Base-by-base conservation (phyloP, 495 filamentous ascomycete species). In the Penicillium riverlandense region DNA sequence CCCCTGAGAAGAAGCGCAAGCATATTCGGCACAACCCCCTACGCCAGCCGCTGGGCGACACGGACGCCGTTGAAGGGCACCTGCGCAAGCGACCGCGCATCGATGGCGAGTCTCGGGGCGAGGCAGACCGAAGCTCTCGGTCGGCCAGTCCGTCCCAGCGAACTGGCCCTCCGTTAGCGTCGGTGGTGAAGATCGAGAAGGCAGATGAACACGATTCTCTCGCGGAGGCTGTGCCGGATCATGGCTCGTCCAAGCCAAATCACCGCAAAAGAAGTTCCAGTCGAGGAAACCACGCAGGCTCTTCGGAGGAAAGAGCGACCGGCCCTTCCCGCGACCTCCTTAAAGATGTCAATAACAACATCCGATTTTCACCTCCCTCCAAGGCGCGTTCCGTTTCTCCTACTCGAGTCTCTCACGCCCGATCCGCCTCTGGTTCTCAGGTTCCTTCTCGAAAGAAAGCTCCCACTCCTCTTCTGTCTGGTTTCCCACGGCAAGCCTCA, bases 1-100 rank as follows among this genome's bases (percentile, higher is more conserved):
- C 82, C 15, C 79, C 80, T 1, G 79, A 82, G 43, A 86, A 85
- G 59, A 74, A 75, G 47, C 75, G 77, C 29, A 87, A 86, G 62
- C 60, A 63, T 40, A 82, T 88, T 56, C 82, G 84, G 52, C 78
- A 85, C 60, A 82, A 85, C 56, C 60, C 65, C 37, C 56, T 59
- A 55, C 67, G 61, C 42, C 65, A 44, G 11, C 40, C 42, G 13
- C 31, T 47, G 7, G 50, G 55, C 14, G 51, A 55, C 36, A 49
- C 63, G 7, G 50, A 58, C 14, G 51, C 55, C 36, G 49, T 63
- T 40, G 80, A 84, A 57, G 75, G 73, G 48, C 76, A 75, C 47
- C 74, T 76, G 37, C 64, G 61, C 47, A 70, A 70, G 52, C 63
- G 58, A 52, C 58, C 62, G 35, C 45, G 55, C 13, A 40, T 52